phyloP scores from a whole-genome alignment of 2,329 filamentous ascomycete genomes.

The Botryosphaeria dothidea region DNA sequence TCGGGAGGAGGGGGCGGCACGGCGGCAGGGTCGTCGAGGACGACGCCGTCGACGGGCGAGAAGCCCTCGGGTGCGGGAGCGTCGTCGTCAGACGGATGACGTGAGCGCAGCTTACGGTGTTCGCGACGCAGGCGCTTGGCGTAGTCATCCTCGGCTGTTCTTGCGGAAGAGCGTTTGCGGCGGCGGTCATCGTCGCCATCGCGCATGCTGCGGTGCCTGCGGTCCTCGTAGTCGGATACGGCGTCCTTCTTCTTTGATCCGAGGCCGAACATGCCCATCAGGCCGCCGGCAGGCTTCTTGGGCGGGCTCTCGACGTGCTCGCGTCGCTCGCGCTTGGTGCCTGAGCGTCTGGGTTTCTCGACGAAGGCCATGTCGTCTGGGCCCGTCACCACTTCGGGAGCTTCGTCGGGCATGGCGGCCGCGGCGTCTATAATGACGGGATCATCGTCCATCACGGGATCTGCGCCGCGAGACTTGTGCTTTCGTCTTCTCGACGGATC shows the following conservation, averaged over 20 bases:
- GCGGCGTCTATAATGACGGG: constrained; percentile 42
- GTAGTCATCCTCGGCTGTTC: constrained; percentile 33
- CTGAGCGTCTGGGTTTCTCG: constrained; percentile 47
- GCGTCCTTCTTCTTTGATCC: constrained; percentile 33
- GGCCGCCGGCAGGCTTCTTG: constrained; percentile 59
- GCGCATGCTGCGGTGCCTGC: constrained; percentile 34
- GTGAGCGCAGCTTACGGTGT: constrained; percentile 4
- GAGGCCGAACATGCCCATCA: constrained; percentile 56
- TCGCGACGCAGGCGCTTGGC: constrained; percentile 19
- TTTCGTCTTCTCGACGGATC: constrained; percentile 30
- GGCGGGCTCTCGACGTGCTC: constrained; percentile 55
- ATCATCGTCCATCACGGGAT: constrained; percentile 37
- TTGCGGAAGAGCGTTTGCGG: constrained; percentile 39
- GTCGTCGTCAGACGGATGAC: neutral
- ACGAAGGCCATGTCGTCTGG: constrained; percentile 55
- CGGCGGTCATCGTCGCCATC: constrained; percentile 39
- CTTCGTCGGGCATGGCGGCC: constrained; percentile 39
- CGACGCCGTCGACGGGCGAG: neutral
- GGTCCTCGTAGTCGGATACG: constrained; percentile 30
- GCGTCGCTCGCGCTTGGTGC: constrained; percentile 55
- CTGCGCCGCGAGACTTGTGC: constrained; percentile 22
- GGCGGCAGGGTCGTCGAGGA: neutral
- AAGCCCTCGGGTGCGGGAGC: neutral
- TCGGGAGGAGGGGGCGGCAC: neutral
- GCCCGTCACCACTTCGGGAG: constrained; percentile 44